These are phyloP conservation scores for Triadica sebifera DNA, from an alignment of 345 rosid species.

Conservation along the genomic window DNA sequence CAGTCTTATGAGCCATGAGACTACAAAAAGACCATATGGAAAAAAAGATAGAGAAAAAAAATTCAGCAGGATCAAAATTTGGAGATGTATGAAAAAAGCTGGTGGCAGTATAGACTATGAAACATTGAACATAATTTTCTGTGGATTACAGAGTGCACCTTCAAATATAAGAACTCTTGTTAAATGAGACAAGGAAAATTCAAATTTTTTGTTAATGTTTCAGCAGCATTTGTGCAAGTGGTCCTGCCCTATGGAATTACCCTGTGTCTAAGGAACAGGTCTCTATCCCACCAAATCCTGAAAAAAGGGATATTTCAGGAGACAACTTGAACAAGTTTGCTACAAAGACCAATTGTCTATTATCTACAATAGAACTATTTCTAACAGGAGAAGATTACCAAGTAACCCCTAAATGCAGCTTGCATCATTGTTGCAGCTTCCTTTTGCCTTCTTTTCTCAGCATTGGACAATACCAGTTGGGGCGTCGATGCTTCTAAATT, in stretches of 20 bases:
- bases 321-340: not conserved
- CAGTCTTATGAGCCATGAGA: not conserved
- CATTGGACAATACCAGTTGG: constrained; percentile 36
- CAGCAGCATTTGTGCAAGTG: not conserved
- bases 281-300: not conserved
- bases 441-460: constrained; percentile 54
- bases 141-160: not conserved
- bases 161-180: not conserved
- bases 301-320: not conserved
- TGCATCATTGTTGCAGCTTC: constrained; percentile 81
- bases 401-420: constrained; percentile 91
- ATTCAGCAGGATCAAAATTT: not conserved
- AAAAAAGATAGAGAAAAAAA: not conserved
- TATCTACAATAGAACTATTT: not conserved
- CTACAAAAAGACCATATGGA: not conserved
- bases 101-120: not conserved
- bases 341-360: not conserved
- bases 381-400: constrained; percentile 52
- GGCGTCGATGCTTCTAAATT: constrained; percentile 31
- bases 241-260: not conserved
- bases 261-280: not conserved
- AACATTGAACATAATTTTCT: not conserved
- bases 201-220: not conserved
- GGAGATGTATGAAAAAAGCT: not conserved
- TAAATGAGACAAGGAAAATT: not conserved